Conservation (phyloP, 768 basidiomycete genomes). For the Termitomyces sp. region DNA sequence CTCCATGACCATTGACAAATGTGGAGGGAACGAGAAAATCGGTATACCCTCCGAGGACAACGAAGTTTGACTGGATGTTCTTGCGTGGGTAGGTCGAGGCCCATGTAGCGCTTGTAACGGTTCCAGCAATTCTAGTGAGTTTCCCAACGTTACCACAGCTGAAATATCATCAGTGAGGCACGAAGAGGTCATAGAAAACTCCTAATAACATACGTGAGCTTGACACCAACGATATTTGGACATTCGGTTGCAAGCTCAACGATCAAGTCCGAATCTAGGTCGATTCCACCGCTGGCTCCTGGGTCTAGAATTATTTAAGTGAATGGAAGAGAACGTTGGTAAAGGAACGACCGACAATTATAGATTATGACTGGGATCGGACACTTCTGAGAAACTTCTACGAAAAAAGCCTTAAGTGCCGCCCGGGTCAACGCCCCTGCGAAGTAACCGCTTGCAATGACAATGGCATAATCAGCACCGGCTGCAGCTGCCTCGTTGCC, state of each 20-base stretch:
- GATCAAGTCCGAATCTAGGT: conserved; percentile 87
- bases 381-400: conserved; percentile 71
- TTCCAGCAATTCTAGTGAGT: conserved; percentile 75
- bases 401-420: conserved; percentile 76
- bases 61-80: conserved; percentile 61
- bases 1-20: conserved; percentile 75
- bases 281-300: conserved; percentile 83
- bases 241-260: conserved; percentile 70
- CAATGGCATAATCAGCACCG: conserved; percentile 84
- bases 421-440: conserved; percentile 65
- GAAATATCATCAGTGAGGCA: conserved; percentile 1
- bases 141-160: conserved; percentile 93
- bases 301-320: conserved; percentile 48
- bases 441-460: conserved; percentile 85
- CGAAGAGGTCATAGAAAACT: not conserved
- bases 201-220: conserved; percentile 67
- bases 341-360: conserved; percentile 56
- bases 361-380: conserved; percentile 87
- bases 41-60: conserved; percentile 80
- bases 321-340: conserved; percentile 3
- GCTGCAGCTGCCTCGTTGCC: conserved; percentile 72
- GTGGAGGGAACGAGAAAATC: conserved; percentile 78
- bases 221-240: conserved; percentile 80
- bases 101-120: conserved; percentile 55
- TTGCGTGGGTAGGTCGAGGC: conserved; percentile 57